Evolutionary conservation across 495 filamentous ascomycete genomes (phyloP).

Genomic region (Hypoxylon perforatum): DNA sequence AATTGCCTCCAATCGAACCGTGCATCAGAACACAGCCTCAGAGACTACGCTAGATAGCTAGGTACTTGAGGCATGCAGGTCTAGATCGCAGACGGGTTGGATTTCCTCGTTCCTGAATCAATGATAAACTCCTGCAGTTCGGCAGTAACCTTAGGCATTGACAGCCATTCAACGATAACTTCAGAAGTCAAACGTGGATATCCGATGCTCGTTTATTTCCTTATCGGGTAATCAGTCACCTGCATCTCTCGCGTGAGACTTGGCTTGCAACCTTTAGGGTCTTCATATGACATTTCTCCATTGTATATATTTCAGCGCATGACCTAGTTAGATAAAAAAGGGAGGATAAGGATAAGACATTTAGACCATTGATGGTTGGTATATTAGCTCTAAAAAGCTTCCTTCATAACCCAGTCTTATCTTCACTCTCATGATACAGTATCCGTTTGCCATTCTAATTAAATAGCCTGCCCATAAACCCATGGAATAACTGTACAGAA

Average conservation of each 20-base stretch:
- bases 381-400: not conserved
- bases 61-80: not conserved
- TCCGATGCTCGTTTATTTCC: not conserved
- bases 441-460: conserved; percentile 6
- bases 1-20: conserved; percentile 4
- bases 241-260: conserved; percentile 28
- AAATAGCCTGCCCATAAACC: conserved; percentile 17
- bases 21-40: conserved; percentile 21
- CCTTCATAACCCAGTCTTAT: not conserved
- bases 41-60: not conserved
- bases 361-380: conserved; percentile 1
- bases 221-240: conserved; percentile 28
- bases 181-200: not conserved
- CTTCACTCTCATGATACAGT: conserved; percentile 2
- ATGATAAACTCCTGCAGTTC: conserved; percentile 22
- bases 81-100: conserved; percentile 9
- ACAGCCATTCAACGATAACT: not conserved
- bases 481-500: conserved; percentile 26
- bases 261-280: conserved; percentile 14
- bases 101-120: conserved; percentile 26
- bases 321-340: not conserved
- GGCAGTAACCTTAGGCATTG: conserved; percentile 24
- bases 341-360: not conserved
- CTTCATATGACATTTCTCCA: conserved; percentile 30
- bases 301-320: conserved; percentile 10